Conservation (phyloP, 257 asterid genomes). For the Scutellaria baicalensis region DNA sequence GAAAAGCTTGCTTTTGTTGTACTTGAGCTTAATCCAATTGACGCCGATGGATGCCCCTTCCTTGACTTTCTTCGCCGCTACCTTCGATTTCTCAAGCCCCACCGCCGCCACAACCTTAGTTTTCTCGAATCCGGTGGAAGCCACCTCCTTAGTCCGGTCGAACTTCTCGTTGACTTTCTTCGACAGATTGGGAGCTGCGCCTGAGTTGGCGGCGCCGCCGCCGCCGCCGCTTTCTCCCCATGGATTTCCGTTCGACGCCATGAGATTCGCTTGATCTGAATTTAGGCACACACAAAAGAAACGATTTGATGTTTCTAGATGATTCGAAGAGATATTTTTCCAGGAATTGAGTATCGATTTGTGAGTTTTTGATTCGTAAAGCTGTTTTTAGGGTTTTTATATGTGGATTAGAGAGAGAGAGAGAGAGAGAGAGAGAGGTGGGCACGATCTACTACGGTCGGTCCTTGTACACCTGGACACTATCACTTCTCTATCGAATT, state of each 20-base stretch:
- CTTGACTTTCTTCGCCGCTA: constrained; percentile 28
- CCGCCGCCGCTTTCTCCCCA: constrained; percentile 17
- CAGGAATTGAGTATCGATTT: not conserved
- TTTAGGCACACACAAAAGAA: too few species aligned
- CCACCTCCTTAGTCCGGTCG: constrained; percentile 30
- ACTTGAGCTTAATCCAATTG: constrained; percentile 33
- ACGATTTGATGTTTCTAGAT: not conserved
- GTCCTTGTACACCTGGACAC: too few species aligned
- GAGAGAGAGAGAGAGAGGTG: too few species aligned
- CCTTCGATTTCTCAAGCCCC: constrained; percentile 57
- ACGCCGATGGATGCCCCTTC: constrained; percentile 36
- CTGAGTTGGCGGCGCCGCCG: constrained; percentile 7
- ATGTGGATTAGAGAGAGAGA: too few species aligned
- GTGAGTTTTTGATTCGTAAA: not conserved
- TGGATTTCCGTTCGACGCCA: constrained; percentile 1
- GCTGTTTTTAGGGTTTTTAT: too few species aligned
- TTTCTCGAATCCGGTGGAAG: constrained; percentile 29
- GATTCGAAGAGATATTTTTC: not conserved
- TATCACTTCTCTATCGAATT: too few species aligned
- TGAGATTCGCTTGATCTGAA: too few species aligned
- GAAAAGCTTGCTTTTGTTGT: constrained; percentile 27
- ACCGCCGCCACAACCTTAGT: constrained; percentile 39
- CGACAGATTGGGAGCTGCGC: constrained; percentile 25
- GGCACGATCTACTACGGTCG: too few species aligned
- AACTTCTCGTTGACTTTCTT: constrained; percentile 32